Evolutionary conservation across 108 stramenopile genomes (phyloP).

Genomic region (Conticribra guillardii): DNA sequence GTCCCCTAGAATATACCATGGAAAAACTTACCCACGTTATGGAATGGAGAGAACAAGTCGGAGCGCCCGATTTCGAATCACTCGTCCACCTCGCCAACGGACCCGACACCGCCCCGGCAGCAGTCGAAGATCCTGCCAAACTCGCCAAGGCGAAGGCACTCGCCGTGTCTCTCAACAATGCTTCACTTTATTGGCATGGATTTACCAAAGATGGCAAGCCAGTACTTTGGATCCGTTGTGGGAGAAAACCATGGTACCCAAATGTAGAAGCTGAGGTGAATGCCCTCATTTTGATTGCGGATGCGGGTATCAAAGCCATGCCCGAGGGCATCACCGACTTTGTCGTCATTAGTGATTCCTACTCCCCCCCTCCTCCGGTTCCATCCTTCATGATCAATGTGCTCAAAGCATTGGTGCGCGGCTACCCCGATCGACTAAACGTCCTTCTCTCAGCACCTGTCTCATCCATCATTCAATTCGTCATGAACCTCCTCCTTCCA

Average conservation of each 20-base stretch:
- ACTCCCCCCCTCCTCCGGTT: conserved; percentile 88
- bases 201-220: conserved; percentile 88
- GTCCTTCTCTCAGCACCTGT: conserved; percentile 80
- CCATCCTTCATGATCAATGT: conserved; percentile 86
- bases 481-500: conserved; percentile 87
- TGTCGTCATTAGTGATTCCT: conserved; percentile 81
- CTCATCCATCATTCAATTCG: conserved; percentile 82
- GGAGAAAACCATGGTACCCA: conserved; percentile 89
- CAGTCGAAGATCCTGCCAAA: conserved; percentile 67
- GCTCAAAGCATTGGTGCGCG: conserved; percentile 83
- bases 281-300: conserved; percentile 83
- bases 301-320: conserved; percentile 83
- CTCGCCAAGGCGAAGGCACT: conserved; percentile 81
- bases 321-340: conserved; percentile 88
- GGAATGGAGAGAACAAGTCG: conserved; percentile 80
- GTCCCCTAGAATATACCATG: conserved; percentile 88
- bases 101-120: conserved; percentile 60
- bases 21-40: conserved; percentile 85
- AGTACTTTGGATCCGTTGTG: conserved; percentile 84
- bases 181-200: conserved; percentile 82
- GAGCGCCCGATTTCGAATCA: conserved; percentile 76
- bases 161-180: conserved; percentile 71
- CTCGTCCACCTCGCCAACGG: conserved; percentile 80
- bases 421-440: conserved; percentile 88
- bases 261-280: conserved; percentile 90